These are phyloP conservation scores for Thielaviopsis ethacetica DNA, from an alignment of 2,329 filamentous ascomycete species.

Conservation along the genomic window DNA sequence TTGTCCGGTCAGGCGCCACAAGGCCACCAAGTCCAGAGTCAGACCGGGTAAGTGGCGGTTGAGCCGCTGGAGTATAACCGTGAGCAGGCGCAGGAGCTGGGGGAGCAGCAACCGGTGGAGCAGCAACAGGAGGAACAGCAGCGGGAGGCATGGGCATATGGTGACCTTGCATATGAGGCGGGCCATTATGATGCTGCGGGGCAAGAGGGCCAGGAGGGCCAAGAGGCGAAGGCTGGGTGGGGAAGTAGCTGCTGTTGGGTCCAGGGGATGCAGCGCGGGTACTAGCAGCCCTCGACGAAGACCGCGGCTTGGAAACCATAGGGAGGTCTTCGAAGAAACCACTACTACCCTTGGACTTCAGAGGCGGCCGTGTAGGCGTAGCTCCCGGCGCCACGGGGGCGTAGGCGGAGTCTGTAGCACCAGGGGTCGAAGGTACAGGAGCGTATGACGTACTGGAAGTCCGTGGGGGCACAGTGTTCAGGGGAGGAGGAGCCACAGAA, in stretches of 20 bases:
- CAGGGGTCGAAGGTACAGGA: conserved; percentile 15
- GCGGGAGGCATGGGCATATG: neutral
- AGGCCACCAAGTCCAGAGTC: conserved; percentile 21
- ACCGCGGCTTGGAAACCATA: conserved; percentile 41
- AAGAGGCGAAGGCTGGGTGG: conserved; percentile 15
- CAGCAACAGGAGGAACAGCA: too few relatives aligned
- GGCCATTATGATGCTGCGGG: conserved; percentile 5
- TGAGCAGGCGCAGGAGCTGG: conserved; percentile 14
- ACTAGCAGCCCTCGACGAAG: conserved; percentile 36
- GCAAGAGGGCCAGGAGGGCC: conserved; percentile 13
- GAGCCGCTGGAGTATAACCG: conserved; percentile 12
- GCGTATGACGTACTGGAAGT: conserved; percentile 40
- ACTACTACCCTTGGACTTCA: conserved; percentile 22
- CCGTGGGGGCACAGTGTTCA: conserved; percentile 36
- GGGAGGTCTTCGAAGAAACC: conserved; percentile 71
- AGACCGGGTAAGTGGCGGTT: conserved; percentile 8
- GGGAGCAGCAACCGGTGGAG: conserved; percentile 2
- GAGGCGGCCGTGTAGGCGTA: conserved; percentile 19
- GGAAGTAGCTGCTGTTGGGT: neutral
- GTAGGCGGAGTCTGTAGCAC: neutral
- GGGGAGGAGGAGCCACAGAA: conserved; percentile 20
- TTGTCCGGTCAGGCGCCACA: conserved; percentile 35
- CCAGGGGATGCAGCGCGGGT: conserved; percentile 27
- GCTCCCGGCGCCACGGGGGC: conserved; percentile 1
- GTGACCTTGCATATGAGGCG: neutral